phyloP scores from a whole-genome alignment of 495 filamentous ascomycete species.

The Viridothelium virens region DNA sequence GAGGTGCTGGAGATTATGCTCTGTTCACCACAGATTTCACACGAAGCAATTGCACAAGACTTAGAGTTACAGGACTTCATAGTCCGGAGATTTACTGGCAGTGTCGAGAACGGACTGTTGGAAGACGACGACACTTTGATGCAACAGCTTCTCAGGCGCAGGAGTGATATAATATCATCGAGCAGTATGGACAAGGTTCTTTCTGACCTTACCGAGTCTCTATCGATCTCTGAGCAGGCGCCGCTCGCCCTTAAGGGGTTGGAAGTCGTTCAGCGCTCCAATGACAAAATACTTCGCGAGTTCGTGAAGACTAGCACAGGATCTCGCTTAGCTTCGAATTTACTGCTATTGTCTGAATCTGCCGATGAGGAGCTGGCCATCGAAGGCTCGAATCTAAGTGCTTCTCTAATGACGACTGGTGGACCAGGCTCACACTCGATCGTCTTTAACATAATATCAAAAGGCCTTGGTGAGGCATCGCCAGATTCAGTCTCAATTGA shows the following conservation, averaged over 20 bases:
- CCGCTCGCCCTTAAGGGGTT: slow-evolving; percentile 32
- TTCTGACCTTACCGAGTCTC: slow-evolving; percentile 30
- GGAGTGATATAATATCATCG: slow-evolving; percentile 16
- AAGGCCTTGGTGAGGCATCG: slow-evolving; percentile 44
- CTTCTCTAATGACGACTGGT: slow-evolving; percentile 14
- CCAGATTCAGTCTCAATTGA: slow-evolving; percentile 45
- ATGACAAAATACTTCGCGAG: slow-evolving; percentile 25
- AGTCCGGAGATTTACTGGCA: slow-evolving; percentile 9
- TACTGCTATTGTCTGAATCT: slow-evolving; percentile 53
- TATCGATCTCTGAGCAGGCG: slow-evolving; percentile 30
- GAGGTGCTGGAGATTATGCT: slow-evolving; percentile 30
- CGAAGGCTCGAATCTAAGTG: slow-evolving; percentile 41
- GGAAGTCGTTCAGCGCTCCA: slow-evolving; percentile 18
- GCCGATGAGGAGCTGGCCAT: slow-evolving; percentile 46
- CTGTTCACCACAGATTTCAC: slow-evolving; percentile 23
- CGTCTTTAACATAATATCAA: slow-evolving; percentile 45
- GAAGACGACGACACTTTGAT: background rate
- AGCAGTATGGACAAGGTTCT: slow-evolving; percentile 27
- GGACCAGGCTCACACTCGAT: background rate
- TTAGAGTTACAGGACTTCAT: slow-evolving; percentile 32
- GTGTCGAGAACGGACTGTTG: too few species aligned
- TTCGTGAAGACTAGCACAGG: slow-evolving; percentile 38
- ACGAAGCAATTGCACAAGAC: slow-evolving; percentile 13
- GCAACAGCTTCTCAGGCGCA: background rate
- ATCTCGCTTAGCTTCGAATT: slow-evolving; percentile 45